Evolutionary conservation across 768 basidiomycete genomes (phyloP), one percentile per base, ranked within the genome.

Genomic region (Hemileccinum impolitum): DNA sequence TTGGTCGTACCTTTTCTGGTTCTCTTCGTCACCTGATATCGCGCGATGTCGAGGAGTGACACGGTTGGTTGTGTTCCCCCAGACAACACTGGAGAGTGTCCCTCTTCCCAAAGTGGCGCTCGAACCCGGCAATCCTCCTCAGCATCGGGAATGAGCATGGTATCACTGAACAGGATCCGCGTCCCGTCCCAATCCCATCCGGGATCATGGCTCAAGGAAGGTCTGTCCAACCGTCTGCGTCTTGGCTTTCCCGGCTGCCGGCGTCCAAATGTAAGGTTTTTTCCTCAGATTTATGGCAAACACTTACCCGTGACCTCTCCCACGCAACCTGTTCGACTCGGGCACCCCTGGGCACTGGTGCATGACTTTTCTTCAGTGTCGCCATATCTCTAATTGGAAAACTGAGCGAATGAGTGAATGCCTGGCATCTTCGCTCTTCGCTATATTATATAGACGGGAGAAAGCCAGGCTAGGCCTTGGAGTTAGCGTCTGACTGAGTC

Each of bases 101-200:
- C 38, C 18, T 53, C 53, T 31, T 52, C 50, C 19, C 12, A 25
- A 11, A 12, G 10, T 15, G 46, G 35, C 8, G 18, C 39, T 37
- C 46, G 42, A 14, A 6, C 3, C 17, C 28, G 42, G 21, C 39
- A 26, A 14, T 37, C 28, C 25, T 46, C 55, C 15, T 46, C 51
- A 25, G 30, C 17, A 3, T 53, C 37, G 0, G 35, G n/a, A 36
- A 31, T 8, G 31, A 23, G 6, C 8, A 15, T 19, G 9, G 36
- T 38, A 18, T 45, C 46, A 6, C 17, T 30, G 39, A 53, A 45
- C 17, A 49, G 14, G 38, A 64, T 10, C 21, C 28, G 53, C 11
- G 31, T 43, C 38, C 53, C 59, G 12, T 64, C 62, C 61, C 62
- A 64, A 26, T 64, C 56, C 59, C 61, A 63, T 28, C 54, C 59